Evolutionary conservation across 1,284 basidiomycete genomes (phyloP), one percentile per base, ranked within the genome.

Genomic region (Chalciporus sp.): DNA sequence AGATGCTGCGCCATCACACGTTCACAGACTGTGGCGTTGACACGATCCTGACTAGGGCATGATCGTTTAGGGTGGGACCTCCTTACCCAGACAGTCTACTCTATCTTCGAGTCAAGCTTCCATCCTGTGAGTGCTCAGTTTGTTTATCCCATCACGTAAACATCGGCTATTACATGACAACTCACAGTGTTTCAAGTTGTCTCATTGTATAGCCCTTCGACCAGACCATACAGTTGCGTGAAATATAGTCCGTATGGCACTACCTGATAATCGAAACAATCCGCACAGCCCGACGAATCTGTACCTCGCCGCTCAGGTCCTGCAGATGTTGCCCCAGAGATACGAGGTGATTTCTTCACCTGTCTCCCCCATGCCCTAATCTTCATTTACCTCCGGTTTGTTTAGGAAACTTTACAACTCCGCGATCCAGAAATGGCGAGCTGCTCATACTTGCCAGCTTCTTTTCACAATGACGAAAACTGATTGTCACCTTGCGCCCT

Each of bases 341-440:
- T 11, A 19, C 37, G 43, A 49, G 56, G 52, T 51, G 48, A 39
- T 12, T 33, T 42, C 37, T 39, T 23, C 33, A 27, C 27, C 14
- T 42, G 26, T 26, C 20, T 27, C 26, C 51, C 55, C 53, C 52
- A 47, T 66, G 61, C 50, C 61, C 63, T 47, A 29, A 2, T 26
- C 44, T 41, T 40, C 42, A 54, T 59, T 48, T 45, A 49, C n/a
- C 29, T 42, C 29, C 12, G 23, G 45, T 39, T 29, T 27, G 29
- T 11, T 31, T 29, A 35, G 48, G 51, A 33, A 31, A 11, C 44
- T 47, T 67, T 69, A 1, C 61, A 64, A 66, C 67, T 68, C 65
- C 67, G 67, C 67, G 67, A 66, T 37, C 62, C 59, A 27, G 33
- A 66, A 69, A 60, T 64, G 58, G 64, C 37, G 56, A 56, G 47